Conservation (phyloP, 306 rosid species). For the Elaeagnus macrophylla region DNA sequence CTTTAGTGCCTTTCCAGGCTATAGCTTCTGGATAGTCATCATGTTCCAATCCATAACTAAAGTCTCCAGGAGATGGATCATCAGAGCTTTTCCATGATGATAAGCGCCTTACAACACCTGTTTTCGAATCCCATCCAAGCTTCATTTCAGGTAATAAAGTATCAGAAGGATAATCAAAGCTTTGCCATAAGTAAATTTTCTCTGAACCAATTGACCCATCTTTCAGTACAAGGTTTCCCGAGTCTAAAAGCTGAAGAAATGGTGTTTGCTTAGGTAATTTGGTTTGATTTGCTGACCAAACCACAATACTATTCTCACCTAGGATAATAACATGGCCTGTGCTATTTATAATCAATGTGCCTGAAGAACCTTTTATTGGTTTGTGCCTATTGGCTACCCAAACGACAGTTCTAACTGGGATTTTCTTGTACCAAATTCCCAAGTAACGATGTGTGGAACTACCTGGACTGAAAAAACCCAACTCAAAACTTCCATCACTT, state of each 20-base stretch:
- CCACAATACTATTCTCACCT: not conserved
- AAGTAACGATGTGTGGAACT: conserved; percentile 20
- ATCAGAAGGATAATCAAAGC: conserved; percentile 51
- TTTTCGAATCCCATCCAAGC: conserved; percentile 36
- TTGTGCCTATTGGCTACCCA: conserved; percentile 50
- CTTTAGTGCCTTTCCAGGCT: conserved; percentile 26
- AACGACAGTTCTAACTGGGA: conserved; percentile 26
- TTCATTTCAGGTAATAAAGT: conserved; percentile 55
- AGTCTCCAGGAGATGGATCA: conserved; percentile 42
- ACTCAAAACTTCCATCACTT: conserved; percentile 27
- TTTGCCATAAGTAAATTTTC: conserved; percentile 35
- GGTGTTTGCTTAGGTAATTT: conserved; percentile 17
- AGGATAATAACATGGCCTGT: conserved; percentile 15
- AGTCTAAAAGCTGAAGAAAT: conserved; percentile 28
- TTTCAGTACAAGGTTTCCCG: conserved; percentile 42
- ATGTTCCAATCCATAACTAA: conserved; percentile 14
- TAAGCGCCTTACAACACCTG: conserved; percentile 20
- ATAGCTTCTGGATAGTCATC: conserved; percentile 21
- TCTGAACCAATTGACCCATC: conserved; percentile 22
- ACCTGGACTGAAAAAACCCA: conserved; percentile 44
- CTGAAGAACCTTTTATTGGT: conserved; percentile 30
- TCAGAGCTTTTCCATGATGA: conserved; percentile 33
- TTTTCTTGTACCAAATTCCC: conserved; percentile 38
- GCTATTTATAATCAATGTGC: conserved; percentile 20
- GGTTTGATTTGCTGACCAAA: conserved; percentile 28